phyloP scores from a whole-genome alignment of 768 basidiomycete species.

The Phylloporus sp. region DNA sequence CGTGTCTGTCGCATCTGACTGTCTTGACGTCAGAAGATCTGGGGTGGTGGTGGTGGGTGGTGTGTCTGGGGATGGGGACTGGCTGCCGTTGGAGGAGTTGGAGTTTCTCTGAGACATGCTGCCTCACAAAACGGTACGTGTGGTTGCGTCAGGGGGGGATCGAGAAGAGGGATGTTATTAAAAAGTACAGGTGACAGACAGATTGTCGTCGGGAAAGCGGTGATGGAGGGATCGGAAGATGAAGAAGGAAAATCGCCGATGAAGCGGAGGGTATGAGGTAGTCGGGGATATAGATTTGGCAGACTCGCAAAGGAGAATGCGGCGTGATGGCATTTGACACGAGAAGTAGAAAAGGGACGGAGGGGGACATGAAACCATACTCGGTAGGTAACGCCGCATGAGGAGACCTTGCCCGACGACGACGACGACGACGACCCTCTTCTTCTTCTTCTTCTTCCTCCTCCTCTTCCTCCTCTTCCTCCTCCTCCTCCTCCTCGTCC shows the following conservation, averaged over 20 bases:
- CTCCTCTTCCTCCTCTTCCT: no score
- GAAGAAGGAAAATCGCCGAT: conserved; percentile 28
- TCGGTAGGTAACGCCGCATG: no score
- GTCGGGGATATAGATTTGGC: conserved; percentile 32
- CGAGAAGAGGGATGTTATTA: conserved; percentile 25
- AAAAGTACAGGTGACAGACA: conserved; percentile 11
- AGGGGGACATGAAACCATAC: conserved; percentile 30
- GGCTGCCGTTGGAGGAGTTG: conserved; percentile 47
- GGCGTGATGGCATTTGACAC: conserved; percentile 31
- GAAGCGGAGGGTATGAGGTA: conserved; percentile 10
- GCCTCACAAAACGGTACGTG: conserved; percentile 11
- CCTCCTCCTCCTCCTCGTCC: no score
- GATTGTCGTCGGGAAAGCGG: conserved; percentile 21
- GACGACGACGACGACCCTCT: no score
- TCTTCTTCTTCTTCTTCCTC: no score
- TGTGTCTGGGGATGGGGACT: conserved; percentile 45
- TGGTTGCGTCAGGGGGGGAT: conserved; percentile 23
- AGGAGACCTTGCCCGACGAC: no score
- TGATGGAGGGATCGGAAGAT: conserved; percentile 28
- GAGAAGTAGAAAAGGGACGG: conserved; percentile 29
- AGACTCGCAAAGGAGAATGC: conserved; percentile 23
- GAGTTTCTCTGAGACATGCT: conserved; percentile 51
- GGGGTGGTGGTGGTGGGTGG: conserved; percentile 45
- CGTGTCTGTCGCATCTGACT: conserved; percentile 33
- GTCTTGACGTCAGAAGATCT: conserved; percentile 37